phyloP scores from a whole-genome alignment of 192 early-diverging fungal species.

The Pilobolus umbonatus region DNA sequence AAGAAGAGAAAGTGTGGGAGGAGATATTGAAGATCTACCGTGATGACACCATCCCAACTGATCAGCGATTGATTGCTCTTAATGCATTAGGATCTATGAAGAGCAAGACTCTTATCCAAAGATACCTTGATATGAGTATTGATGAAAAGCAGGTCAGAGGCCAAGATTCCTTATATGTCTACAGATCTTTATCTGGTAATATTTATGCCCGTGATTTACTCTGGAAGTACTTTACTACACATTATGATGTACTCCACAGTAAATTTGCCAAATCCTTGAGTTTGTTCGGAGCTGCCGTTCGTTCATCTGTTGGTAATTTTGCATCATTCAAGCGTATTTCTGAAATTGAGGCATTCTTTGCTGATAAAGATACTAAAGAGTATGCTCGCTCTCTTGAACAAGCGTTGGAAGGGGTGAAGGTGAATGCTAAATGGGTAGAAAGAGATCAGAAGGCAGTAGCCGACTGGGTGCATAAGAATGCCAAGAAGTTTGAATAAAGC shows the following conservation, averaged over 20 bases:
- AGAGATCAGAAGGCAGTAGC: conserved; percentile 22
- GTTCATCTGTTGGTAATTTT: conserved; percentile 41
- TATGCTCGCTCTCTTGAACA: conserved; percentile 67
- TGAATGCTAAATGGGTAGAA: conserved; percentile 50
- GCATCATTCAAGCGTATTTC: conserved; percentile 50
- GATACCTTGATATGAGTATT: conserved; percentile 57
- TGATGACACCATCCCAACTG: conserved; percentile 51
- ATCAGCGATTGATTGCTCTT: conserved; percentile 68
- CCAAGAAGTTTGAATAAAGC: conserved; percentile 3
- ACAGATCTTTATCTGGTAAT: conserved; percentile 49
- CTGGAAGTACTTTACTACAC: conserved; percentile 64
- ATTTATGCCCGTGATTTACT: conserved; percentile 48
- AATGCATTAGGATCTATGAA: conserved; percentile 53
- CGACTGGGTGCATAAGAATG: conserved; percentile 18
- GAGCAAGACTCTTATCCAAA: conserved; percentile 50
- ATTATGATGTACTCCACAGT: conserved; percentile 51
- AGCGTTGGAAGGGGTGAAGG: conserved; percentile 63
- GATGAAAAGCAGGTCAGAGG: conserved; percentile 60
- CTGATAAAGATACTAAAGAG: conserved; percentile 56
- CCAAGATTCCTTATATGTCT: conserved; percentile 63
- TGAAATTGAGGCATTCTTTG: conserved; percentile 61
- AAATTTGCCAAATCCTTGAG: conserved; percentile 51
- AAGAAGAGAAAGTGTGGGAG: conserved; percentile 43
- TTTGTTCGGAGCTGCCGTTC: conserved; percentile 43
- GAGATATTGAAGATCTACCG: conserved; percentile 58